Conservation (phyloP, 164 flowering plant genomes). For the Nelumbo lutea region DNA sequence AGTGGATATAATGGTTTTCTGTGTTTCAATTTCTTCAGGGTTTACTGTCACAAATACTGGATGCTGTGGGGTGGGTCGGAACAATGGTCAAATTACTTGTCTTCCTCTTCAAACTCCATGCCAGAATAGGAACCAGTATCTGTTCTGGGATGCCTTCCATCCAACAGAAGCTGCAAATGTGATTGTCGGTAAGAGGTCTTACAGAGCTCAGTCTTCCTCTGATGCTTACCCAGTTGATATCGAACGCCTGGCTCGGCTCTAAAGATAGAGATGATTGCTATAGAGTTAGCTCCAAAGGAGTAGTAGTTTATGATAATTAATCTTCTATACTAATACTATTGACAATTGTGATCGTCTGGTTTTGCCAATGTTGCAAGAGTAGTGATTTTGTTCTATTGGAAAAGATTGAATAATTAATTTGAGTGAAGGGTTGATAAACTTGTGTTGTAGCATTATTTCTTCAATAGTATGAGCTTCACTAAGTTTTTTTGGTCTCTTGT, state of each 20-base stretch:
- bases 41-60: conserved; percentile 20
- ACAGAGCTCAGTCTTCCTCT: conserved; percentile 5
- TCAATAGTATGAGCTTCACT: too few relatives aligned
- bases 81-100: conserved; percentile 30
- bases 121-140: conserved; percentile 20
- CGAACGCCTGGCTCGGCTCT: conserved; percentile 9
- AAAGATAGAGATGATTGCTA: not conserved
- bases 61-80: conserved; percentile 33
- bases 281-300: too few relatives aligned
- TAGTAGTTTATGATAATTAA: not conserved
- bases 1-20: too few relatives aligned
- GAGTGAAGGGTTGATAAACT: too few relatives aligned
- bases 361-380: too few relatives aligned
- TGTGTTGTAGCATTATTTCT: too few relatives aligned
- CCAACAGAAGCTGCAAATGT: conserved; percentile 36
- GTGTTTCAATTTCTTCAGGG: conserved; percentile 5
- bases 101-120: conserved; percentile 33
- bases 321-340: too few relatives aligned
- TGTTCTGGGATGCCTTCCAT: conserved; percentile 46
- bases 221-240: conserved; percentile 15
- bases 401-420: too few relatives aligned
- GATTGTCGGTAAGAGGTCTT: conserved; percentile 18
- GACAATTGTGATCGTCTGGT: not conserved
- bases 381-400: too few relatives aligned
- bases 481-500: too few relatives aligned